A percentile compares a stretch with the other conserved stretches of the same genome.
Evolutionary conservation across 306 rosid species (phyloP).

Genomic region (Trifolium fragiferum): DNA sequence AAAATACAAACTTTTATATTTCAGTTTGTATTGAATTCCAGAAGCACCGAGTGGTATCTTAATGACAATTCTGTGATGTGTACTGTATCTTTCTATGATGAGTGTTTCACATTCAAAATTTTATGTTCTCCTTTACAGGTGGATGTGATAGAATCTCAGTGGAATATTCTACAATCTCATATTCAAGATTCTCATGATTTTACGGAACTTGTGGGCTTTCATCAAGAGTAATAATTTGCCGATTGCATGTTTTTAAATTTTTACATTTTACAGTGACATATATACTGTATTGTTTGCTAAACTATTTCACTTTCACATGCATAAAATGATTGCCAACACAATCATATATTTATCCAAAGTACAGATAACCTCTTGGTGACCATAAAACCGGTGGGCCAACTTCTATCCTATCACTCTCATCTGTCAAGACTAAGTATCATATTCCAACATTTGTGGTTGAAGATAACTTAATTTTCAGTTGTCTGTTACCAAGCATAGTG

Average conservation of each 20-base stretch:
- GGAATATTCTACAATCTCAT: constrained; percentile 91
- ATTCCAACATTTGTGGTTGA: constrained; percentile 26
- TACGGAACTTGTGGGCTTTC: constrained; percentile 86
- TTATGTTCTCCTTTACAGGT: constrained; percentile 63
- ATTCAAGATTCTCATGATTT: constrained; percentile 94
- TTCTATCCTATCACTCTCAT: constrained; percentile 25
- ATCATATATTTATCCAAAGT: constrained; percentile 16
- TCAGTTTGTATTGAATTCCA: background rate
- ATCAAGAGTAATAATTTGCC: constrained; percentile 75
- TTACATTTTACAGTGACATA: constrained; percentile 15
- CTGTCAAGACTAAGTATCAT: constrained; percentile 19
- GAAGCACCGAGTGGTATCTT: constrained; percentile 11
- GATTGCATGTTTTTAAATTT: constrained; percentile 19
- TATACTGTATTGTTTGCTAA: constrained; percentile 17
- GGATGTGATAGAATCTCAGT: constrained; percentile 96
- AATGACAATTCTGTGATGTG: constrained; percentile 11
- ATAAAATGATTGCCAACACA: background rate
- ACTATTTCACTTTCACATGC: constrained; percentile 24
- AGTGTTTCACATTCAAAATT: constrained; percentile 27
- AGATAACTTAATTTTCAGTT: constrained; percentile 22
- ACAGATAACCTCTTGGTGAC: constrained; percentile 17
- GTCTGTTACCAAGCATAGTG: background rate
- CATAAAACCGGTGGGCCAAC: constrained; percentile 3
- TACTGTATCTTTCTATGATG: constrained; percentile 15
- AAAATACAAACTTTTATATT: background rate